These are phyloP conservation scores for Aspergillus melleus DNA, from an alignment of 2,329 filamentous ascomycete species.

Conservation along the genomic window DNA sequence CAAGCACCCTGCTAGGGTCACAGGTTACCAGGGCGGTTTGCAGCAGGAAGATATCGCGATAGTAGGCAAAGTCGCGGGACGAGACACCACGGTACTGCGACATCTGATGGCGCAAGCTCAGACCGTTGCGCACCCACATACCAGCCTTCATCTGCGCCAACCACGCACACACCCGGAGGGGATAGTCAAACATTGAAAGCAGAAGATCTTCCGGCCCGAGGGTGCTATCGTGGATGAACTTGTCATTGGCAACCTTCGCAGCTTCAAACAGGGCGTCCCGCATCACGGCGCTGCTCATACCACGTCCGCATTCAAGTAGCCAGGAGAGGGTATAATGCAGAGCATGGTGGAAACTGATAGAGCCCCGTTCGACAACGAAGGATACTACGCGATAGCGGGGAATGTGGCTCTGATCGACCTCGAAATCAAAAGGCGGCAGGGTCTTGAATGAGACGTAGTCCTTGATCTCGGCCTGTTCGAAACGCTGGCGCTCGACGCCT, in stretches of 20 bases:
- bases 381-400: constrained; percentile 70
- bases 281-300: constrained; percentile 68
- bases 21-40: constrained; percentile 89
- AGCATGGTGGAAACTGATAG: constrained; percentile 96
- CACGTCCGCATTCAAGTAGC: constrained; percentile 86
- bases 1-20: constrained; percentile 77
- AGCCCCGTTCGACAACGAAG: constrained; percentile 83
- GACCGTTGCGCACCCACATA: constrained; percentile 98
- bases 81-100: constrained; percentile 87
- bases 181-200: constrained; percentile 87
- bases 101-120: constrained; percentile 93
- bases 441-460: constrained; percentile 80
- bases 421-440: constrained; percentile 77
- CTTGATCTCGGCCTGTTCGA: constrained; percentile 84
- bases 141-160: constrained; percentile 96
- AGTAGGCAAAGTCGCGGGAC: constrained; percentile 88
- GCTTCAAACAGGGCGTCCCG: constrained; percentile 70
- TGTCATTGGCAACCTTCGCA: constrained; percentile 50
- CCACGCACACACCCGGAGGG: constrained; percentile 91
- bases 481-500: constrained; percentile 82
- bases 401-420: constrained; percentile 49
- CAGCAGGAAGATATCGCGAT: constrained; percentile 89
- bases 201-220: constrained; percentile 71
- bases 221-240: constrained; percentile 61
- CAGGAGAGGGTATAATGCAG: constrained; percentile 95